Evolutionary conservation across 352 stramenopile genomes (phyloP).

Genomic region (Phytophthora agathidicida): DNA sequence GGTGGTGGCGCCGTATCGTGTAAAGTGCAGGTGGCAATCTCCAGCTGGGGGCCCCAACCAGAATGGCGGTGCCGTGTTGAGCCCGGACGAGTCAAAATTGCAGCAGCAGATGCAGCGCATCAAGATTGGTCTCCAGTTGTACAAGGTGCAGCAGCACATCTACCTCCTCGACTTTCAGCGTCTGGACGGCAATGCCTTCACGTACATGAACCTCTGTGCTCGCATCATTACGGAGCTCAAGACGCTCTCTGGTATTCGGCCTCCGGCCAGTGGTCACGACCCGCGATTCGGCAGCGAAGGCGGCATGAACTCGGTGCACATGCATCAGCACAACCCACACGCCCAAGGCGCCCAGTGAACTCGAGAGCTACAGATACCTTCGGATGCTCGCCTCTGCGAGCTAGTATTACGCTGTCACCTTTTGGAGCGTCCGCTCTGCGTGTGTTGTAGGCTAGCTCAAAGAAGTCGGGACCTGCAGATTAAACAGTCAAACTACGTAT

Average conservation of each 20-base stretch:
- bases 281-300: conserved; percentile 55
- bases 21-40: conserved; percentile 97
- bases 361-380: neutral
- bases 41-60: conserved; percentile 30
- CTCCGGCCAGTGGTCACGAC: conserved; percentile 55
- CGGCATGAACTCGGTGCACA: conserved; percentile 53
- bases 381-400: neutral
- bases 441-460: conserved; percentile 27
- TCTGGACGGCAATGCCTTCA: conserved; percentile 97
- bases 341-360: conserved; percentile 26
- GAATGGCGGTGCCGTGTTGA: conserved; percentile 23
- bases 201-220: conserved; percentile 99
- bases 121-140: conserved; percentile 96
- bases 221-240: conserved; percentile 99
- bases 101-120: conserved; percentile 72
- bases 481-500: conserved; percentile 26
- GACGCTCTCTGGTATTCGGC: conserved; percentile 88
- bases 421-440: conserved; percentile 16
- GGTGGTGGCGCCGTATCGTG: conserved; percentile 95
- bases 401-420: conserved; percentile 14
- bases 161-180: conserved; percentile 99
- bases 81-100: conserved; percentile 33
- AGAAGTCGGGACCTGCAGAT: conserved; percentile 10
- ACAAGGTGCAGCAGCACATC: conserved; percentile 98
- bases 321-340: conserved; percentile 50